phyloP scores from a whole-genome alignment of 139 green algal genomes.

The Closterium sp. region DNA sequence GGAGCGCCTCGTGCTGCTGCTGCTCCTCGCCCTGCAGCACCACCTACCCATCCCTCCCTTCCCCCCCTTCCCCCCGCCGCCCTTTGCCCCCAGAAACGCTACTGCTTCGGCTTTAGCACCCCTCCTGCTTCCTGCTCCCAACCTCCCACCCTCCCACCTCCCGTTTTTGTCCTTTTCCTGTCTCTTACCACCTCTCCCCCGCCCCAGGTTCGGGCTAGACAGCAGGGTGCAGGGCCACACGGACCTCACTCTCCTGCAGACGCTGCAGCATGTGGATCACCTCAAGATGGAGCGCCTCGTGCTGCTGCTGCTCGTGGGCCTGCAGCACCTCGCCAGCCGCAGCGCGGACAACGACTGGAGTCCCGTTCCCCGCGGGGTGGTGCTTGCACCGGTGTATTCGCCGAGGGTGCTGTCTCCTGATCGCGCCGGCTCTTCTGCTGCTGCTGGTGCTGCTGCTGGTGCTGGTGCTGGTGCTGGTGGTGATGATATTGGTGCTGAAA shows the following conservation, averaged over 20 bases:
- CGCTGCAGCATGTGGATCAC: conserved; percentile 46
- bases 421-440: background rate
- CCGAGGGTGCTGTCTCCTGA: background rate
- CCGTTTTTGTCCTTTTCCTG: too few species aligned
- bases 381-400: background rate
- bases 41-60: background rate
- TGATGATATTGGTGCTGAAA: background rate
- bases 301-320: conserved; percentile 23
- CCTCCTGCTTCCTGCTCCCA: too few species aligned
- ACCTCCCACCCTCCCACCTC: too few species aligned
- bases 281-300: conserved; percentile 19
- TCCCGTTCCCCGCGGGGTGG: background rate
- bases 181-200: too few species aligned
- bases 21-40: conserved; percentile 9
- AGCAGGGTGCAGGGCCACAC: conserved; percentile 44
- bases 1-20: conserved; percentile 28
- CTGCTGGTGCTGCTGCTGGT: background rate
- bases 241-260: conserved; percentile 41
- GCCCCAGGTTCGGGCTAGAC: conserved; percentile 20
- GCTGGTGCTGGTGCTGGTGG: background rate
- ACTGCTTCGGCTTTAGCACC: background rate
- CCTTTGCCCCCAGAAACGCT: background rate
- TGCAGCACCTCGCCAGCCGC: background rate
- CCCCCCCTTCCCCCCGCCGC: background rate
- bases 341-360: background rate